Percentiles rank a stretch among this genome's conserved stretches.
Evolutionary conservation across 2,329 filamentous ascomycete genomes (phyloP).

Genomic region (Neoarthrinium moseri): DNA sequence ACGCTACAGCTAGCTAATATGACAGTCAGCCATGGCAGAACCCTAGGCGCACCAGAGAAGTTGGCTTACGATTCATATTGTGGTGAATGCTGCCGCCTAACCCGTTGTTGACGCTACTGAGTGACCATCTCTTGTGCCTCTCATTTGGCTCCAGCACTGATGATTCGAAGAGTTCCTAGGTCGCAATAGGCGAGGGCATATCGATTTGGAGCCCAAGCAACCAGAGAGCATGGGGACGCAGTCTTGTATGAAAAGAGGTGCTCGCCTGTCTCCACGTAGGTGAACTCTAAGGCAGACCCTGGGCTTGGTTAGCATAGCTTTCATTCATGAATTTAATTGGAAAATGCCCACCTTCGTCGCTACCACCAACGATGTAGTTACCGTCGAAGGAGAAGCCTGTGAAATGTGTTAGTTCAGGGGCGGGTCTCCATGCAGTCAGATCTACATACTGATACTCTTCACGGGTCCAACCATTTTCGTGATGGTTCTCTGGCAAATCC

Average conservation of each 20-base stretch:
- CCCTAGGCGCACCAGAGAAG: too few species aligned
- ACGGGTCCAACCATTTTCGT: constrained; percentile 69
- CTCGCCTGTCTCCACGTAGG: constrained; percentile 73
- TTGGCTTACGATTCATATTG: too few species aligned
- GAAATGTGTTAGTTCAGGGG: too few species aligned
- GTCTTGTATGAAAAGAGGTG: constrained; percentile 72
- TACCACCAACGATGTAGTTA: constrained; percentile 70
- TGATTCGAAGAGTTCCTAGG: constrained; percentile 65
- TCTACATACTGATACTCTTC: constrained; percentile 59
- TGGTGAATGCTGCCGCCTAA: too few species aligned
- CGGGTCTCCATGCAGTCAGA: too few species aligned
- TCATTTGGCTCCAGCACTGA: constrained; percentile 50
- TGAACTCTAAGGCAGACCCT: constrained; percentile 65
- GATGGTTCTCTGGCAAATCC: constrained; percentile 72
- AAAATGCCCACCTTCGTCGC: constrained; percentile 60
- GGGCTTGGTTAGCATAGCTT: constrained; percentile 13
- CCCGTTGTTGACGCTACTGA: too few species aligned
- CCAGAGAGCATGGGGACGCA: constrained; percentile 59
- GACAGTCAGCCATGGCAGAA: too few species aligned
- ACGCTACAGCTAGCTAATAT: too few species aligned
- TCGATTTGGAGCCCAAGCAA: constrained; percentile 73
- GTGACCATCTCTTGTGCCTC: too few species aligned
- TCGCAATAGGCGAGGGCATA: constrained; percentile 77
- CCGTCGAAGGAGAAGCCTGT: constrained; percentile 76
- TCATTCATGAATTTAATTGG: constrained; percentile 3